Evolutionary conservation across 2,329 filamentous ascomycete genomes (phyloP).

Genomic region (Hymenoscyphus scutula): DNA sequence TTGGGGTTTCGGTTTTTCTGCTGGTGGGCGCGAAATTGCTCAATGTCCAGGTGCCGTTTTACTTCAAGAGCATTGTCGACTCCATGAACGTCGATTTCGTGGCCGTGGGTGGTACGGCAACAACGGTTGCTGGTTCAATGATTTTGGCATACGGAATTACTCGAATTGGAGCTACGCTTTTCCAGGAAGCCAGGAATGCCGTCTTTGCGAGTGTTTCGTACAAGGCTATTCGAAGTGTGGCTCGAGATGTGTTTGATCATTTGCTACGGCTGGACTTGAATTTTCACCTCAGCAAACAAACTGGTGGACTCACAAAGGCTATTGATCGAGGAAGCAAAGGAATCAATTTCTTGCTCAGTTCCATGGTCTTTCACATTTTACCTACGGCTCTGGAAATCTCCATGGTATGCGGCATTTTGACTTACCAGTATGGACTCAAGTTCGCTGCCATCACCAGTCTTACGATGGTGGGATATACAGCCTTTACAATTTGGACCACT

Average conservation of each 20-base stretch:
- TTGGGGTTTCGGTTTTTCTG: slow-evolving; percentile 78
- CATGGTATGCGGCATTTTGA: slow-evolving; percentile 94
- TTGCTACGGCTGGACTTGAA: slow-evolving; percentile 83
- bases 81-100: slow-evolving; percentile 94
- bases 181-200: slow-evolving; percentile 92
- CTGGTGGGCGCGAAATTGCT: slow-evolving; percentile 89
- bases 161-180: slow-evolving; percentile 82
- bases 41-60: slow-evolving; percentile 97
- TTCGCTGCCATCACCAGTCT: slow-evolving; percentile 87
- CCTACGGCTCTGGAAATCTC: slow-evolving; percentile 91
- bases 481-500: slow-evolving; percentile 96
- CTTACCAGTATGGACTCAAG: slow-evolving; percentile 88
- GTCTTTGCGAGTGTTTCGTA: slow-evolving; percentile 96
- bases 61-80: slow-evolving; percentile 98
- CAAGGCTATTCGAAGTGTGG: slow-evolving; percentile 90
- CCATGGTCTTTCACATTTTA: slow-evolving; percentile 97
- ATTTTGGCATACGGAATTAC: slow-evolving; percentile 90
- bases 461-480: slow-evolving; percentile 92
- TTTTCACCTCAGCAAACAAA: slow-evolving; percentile 93
- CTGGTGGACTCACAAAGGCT: slow-evolving; percentile 86
- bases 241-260: slow-evolving; percentile 89
- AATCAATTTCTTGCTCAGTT: slow-evolving; percentile 93
- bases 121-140: slow-evolving; percentile 85
- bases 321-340: slow-evolving; percentile 98
- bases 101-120: slow-evolving; percentile 82